A percentile compares a stretch with the other conserved stretches of the same genome.
These are phyloP conservation scores for Talaromyces sp. DNA, from an alignment of 2,329 filamentous ascomycete species.

Conservation along the genomic window DNA sequence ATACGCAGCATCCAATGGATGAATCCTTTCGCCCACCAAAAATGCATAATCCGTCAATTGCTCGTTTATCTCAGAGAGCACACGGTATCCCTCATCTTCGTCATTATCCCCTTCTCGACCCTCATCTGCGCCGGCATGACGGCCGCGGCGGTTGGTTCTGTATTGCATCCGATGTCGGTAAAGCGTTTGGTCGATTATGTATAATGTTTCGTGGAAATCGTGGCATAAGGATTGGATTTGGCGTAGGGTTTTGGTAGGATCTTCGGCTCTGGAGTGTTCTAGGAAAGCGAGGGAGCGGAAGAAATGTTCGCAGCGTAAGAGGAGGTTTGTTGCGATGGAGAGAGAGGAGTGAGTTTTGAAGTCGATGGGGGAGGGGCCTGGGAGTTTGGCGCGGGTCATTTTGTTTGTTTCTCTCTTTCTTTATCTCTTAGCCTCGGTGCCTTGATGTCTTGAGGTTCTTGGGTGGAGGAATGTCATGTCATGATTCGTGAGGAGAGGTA, in stretches of 20 bases:
- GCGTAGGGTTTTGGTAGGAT: neutral
- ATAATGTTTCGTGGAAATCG: constrained; percentile 9
- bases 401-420: neutral
- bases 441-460: neutral
- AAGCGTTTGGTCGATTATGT: constrained; percentile 7
- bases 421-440: no score
- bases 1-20: constrained; percentile 1
- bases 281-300: constrained; percentile 5
- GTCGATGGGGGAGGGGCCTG: neutral
- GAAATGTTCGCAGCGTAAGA: constrained; percentile 9
- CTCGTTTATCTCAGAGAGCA: constrained; percentile 10
- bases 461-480: neutral
- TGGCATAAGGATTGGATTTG: neutral
- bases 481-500: neutral
- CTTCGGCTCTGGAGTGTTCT: neutral
- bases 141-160: neutral
- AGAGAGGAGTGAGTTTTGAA: neutral
- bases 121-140: neutral
- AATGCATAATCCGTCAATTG: constrained; percentile 12
- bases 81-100: neutral
- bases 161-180: neutral
- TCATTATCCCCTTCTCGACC: neutral
- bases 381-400: neutral
- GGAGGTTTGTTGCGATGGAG: constrained; percentile 7
- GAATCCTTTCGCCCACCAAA: neutral